These are phyloP conservation scores for Hypoxylon sp. DNA, from an alignment of 2,329 filamentous ascomycete genomes.

Conservation along the genomic window DNA sequence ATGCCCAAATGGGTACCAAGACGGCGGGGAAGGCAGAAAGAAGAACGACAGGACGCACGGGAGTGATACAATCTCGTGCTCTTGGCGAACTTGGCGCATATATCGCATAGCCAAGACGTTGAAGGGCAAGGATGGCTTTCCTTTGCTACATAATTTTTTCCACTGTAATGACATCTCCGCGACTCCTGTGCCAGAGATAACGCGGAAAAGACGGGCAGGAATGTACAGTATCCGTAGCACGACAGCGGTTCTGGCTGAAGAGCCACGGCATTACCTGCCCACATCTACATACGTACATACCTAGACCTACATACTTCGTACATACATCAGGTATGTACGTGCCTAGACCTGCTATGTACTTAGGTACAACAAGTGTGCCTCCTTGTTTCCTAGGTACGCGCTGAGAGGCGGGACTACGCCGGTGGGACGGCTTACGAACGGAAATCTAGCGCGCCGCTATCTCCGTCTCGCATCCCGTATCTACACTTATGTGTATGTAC, in stretches of 20 bases:
- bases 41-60: conserved; percentile 33
- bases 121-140: conserved; percentile 33
- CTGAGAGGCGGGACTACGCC: conserved; percentile 3
- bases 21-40: conserved; percentile 26
- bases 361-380: too few relatives aligned
- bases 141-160: conserved; percentile 29
- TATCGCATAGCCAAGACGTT: conserved; percentile 36
- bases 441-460: conserved; percentile 18
- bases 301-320: too few relatives aligned
- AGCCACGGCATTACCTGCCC: neutral
- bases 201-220: conserved; percentile 17
- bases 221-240: conserved; percentile 19
- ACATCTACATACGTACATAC: conserved; percentile 19
- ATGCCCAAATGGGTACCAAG: conserved; percentile 20
- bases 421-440: conserved; percentile 13
- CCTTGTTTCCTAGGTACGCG: neutral
- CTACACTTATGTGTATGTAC: too few relatives aligned
- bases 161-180: conserved; percentile 28
- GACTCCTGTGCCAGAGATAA: conserved; percentile 31
- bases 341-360: too few relatives aligned
- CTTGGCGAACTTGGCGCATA: conserved; percentile 44
- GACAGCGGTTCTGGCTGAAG: conserved; percentile 18
- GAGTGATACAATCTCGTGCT: conserved; percentile 37
- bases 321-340: too few relatives aligned
- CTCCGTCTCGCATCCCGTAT: conserved; percentile 30